These are phyloP conservation scores for Prunus mume DNA, from an alignment of 306 rosid genomes.

Conservation along the genomic window DNA sequence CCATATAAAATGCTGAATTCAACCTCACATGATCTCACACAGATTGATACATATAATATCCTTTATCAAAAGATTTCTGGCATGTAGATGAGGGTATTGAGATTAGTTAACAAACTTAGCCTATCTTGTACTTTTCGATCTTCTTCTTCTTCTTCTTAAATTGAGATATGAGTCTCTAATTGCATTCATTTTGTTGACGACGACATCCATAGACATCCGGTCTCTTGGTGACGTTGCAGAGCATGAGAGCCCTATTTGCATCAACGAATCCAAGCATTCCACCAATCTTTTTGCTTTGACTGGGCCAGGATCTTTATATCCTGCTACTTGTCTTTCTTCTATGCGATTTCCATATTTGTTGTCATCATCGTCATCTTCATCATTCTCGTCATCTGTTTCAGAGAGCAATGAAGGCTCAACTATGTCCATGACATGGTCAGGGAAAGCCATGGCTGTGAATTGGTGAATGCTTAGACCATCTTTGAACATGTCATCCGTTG, in stretches of 20 bases:
- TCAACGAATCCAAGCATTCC: slow-evolving; percentile 30
- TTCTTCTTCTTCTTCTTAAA: background rate
- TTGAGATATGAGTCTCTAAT: slow-evolving; percentile 7
- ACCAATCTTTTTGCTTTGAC: slow-evolving; percentile 3
- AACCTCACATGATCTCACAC: background rate
- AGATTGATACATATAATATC: background rate
- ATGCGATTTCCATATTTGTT: background rate
- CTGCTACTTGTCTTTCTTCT: slow-evolving; percentile 6
- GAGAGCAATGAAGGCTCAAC: slow-evolving; percentile 33
- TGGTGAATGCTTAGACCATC: slow-evolving; percentile 19
- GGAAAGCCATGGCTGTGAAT: slow-evolving; percentile 4
- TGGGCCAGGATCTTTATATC: background rate
- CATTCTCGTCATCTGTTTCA: slow-evolving; percentile 5
- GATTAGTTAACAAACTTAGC: background rate
- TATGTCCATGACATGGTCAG: slow-evolving; percentile 29
- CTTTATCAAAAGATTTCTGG: background rate
- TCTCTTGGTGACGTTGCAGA: slow-evolving; percentile 32
- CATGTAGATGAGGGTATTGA: background rate
- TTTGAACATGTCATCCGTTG: slow-evolving; percentile 16
- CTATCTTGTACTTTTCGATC: background rate
- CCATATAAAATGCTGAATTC: background rate
- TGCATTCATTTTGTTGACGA: slow-evolving; percentile 30
- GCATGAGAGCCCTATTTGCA: slow-evolving; percentile 45
- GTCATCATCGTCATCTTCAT: background rate
- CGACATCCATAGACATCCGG: slow-evolving; percentile 22